Evolutionary conservation across 768 basidiomycete genomes (phyloP).

Genomic region (Mycena rosella): DNA sequence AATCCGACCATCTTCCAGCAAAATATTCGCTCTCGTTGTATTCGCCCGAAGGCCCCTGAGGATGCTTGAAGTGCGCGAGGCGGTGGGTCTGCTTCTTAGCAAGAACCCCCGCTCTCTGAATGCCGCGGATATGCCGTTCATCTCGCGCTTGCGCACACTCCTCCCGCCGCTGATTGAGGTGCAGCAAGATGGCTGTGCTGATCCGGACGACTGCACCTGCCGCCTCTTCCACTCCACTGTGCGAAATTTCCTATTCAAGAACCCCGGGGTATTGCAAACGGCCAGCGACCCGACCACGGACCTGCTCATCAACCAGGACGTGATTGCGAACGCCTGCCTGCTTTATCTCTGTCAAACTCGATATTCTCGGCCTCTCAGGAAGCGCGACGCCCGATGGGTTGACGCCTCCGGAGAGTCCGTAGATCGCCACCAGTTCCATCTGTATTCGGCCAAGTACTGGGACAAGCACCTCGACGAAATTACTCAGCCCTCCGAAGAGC

Average conservation of each 20-base stretch:
- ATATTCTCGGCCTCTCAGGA: slow-evolving; percentile 37
- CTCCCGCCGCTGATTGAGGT: slow-evolving; percentile 39
- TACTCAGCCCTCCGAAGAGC: not conserved
- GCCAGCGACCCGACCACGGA: slow-evolving; percentile 6
- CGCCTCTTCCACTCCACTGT: slow-evolving; percentile 46
- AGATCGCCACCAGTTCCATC: slow-evolving; percentile 42
- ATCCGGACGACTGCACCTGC: slow-evolving; percentile 36
- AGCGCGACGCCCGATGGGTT: slow-evolving; percentile 37
- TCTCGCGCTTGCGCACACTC: slow-evolving; percentile 17
- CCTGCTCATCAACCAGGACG: slow-evolving; percentile 31
- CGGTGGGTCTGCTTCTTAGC: slow-evolving; percentile 38
- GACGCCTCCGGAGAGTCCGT: slow-evolving; percentile 39
- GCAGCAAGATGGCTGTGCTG: slow-evolving; percentile 11
- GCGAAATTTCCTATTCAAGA: slow-evolving; percentile 39
- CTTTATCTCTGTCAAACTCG: slow-evolving; percentile 41
- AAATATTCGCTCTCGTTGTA: slow-evolving; percentile 44
- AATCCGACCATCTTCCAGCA: slow-evolving; percentile 33
- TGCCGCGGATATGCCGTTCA: slow-evolving; percentile 29
- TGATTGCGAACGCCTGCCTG: slow-evolving; percentile 43
- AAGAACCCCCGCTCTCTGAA: slow-evolving; percentile 16
- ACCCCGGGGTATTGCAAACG: slow-evolving; percentile 35
- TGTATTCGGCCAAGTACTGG: slow-evolving; percentile 50
- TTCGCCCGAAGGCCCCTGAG: slow-evolving; percentile 44
- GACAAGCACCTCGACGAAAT: slow-evolving; percentile 46
- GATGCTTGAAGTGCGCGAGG: slow-evolving; percentile 44